These are phyloP conservation scores for Paramyrothecium sp. DNA, from an alignment of 2,329 filamentous ascomycete genomes.

Conservation along the genomic window DNA sequence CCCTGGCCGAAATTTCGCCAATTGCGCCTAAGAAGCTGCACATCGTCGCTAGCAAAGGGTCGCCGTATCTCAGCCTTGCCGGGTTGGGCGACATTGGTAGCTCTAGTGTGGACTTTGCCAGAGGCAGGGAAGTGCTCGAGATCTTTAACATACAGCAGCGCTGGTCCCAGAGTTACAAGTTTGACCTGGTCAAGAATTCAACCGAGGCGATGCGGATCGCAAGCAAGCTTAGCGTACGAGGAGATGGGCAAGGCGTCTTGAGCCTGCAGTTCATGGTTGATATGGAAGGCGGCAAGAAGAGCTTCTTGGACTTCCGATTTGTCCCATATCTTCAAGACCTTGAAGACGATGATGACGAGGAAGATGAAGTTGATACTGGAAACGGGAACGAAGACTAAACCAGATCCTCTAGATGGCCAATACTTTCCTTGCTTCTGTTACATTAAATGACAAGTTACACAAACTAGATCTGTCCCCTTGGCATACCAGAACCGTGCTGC, in stretches of 20 bases:
- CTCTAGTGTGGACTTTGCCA: conserved; percentile 66
- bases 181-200: conserved; percentile 80
- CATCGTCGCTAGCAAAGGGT: conserved; percentile 60
- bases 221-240: conserved; percentile 86
- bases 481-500: neutral
- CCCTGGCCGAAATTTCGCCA: conserved; percentile 65
- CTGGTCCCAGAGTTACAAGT: conserved; percentile 77
- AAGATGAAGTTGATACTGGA: conserved; percentile 8
- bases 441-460: too few relatives aligned
- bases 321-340: conserved; percentile 69
- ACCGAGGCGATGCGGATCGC: conserved; percentile 90
- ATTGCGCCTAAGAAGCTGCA: conserved; percentile 73
- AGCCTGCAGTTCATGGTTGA: conserved; percentile 97
- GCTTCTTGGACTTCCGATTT: conserved; percentile 81
- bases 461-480: neutral
- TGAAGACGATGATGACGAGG: conserved; percentile 31
- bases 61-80: conserved; percentile 74
- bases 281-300: conserved; percentile 65
- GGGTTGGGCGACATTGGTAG: conserved; percentile 57
- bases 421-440: neutral
- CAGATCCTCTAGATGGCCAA: neutral
- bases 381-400: neutral
- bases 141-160: conserved; percentile 64
- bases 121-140: conserved; percentile 67
- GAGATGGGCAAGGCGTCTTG: conserved; percentile 85